Base-by-base conservation (phyloP, 805 yeast genomes). In the Tetrapisispora phaffii region DNA sequence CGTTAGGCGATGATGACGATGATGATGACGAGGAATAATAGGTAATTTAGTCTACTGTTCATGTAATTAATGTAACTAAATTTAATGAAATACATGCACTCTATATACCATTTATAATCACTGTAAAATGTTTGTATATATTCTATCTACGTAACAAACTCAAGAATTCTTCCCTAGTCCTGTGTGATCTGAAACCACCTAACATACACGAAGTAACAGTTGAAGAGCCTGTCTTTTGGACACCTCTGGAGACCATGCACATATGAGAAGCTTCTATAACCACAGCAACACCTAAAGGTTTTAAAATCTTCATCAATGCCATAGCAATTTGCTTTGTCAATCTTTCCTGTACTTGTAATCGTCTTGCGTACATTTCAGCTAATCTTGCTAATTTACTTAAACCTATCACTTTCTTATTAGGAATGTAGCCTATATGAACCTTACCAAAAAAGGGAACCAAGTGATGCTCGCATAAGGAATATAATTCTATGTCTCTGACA, bases 201-300 rank as follows among this genome's bases (percentile, higher is more conserved):
- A 93, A 74, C 97, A 93, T 90, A 61, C 97, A 90, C 58, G 96
- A 85, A 17, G 98, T 93, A 29, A 88, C 80, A 2, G 98, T 93
- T 17, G 85, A 76, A 17, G 95, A 84, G 1, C 97, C 97, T 0
- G 96, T 79, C 66, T 93, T 93, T 65, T 93, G 97, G 23, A 93
- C 86, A 46, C 98, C 98, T 61, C 98, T 77, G 63, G 95, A 86
- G 23, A 90, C 97, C 98, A 93, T 93, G 66, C 98, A 93, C 98
- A 93, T 93, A 63, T 93, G 98, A 2, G 90, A 78, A 17, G 97
- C 97, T 67, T 93, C 98, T 58, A 93, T 88, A 23, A 93, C 97
- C 34, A 93, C 98, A 1, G 97, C 98, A 8, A 93, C 98, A 50
- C 98, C 98, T 58, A 89, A 76, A 16, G 98, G 98, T 58, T 84